Conservation (phyloP, 805 yeast species). For the Saccharomyces kudriavzevii region DNA sequence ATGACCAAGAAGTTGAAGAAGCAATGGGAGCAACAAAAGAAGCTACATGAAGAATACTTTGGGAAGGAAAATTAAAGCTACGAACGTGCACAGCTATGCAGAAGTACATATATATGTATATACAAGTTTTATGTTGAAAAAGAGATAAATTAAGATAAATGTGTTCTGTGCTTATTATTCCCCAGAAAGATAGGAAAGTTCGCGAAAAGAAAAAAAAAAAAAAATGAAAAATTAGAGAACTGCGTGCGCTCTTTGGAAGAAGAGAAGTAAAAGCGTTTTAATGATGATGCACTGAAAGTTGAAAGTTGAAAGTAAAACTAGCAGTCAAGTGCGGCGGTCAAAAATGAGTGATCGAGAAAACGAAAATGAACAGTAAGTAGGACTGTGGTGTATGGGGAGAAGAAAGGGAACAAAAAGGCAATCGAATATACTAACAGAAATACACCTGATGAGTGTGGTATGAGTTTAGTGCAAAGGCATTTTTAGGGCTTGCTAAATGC, state of each 20-base stretch:
- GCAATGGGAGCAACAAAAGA: conserved; percentile 71
- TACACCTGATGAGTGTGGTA: neutral
- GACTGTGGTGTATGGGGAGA: neutral
- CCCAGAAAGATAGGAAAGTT: neutral
- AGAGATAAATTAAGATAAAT: neutral
- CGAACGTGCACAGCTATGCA: neutral
- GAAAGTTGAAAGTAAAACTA: neutral
- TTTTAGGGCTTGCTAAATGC: conserved; percentile 41
- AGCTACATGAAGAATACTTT: conserved; percentile 63
- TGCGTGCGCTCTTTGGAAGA: neutral
- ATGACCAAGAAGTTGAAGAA: conserved; percentile 75
- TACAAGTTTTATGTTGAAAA: conserved; percentile 1
- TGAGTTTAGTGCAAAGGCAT: conserved; percentile 6
- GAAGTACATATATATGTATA: neutral
- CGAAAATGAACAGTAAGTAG: neutral
- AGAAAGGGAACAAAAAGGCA: neutral
- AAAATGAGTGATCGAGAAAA: neutral
- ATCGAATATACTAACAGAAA: neutral
- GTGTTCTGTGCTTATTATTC: neutral
- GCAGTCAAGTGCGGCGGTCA: too few relatives aligned
- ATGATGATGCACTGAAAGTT: neutral
- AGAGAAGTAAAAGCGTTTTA: neutral
- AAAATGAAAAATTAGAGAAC: neutral
- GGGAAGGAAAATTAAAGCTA: conserved; percentile 3
- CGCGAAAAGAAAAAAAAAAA: neutral